Evolutionary conservation across 208 protist species (phyloP), one percentile per base, ranked within the genome.

Genomic region (Crithidia brevicula): DNA sequence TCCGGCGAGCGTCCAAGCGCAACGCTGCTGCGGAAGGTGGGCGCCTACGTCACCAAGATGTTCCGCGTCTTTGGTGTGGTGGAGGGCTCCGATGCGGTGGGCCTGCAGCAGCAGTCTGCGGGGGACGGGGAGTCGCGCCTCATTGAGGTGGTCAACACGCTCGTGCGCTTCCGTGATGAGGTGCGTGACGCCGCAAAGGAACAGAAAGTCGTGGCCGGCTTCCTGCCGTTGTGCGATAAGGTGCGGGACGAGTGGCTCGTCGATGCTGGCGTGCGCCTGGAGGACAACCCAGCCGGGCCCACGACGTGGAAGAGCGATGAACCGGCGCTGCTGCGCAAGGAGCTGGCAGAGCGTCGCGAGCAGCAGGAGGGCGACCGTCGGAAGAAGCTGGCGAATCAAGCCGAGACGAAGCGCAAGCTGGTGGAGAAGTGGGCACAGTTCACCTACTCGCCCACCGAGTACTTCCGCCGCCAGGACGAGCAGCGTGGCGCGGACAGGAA

Each of bases 21-120:
- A 31, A 89, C 85, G 22, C 78, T 99, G 22, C 45, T 98, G 38
- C 68, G 74, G 18, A 87, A 93, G 45, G 72, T 95, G 0, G 89
- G 78, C 34, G 60, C 57, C 49, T 98, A 98, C 72, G 66, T 98
- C 9, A 98, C 95, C 16, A 67, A 79, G 28, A 97, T 99, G 47
- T 82, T 99, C 28, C 77, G 81, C 18, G 74, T 98, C 13, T 98
- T 99, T 47, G 97, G 98, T 58, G 79, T 98, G 10, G 78, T 93
- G 5, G 82, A 92, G 27, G 90, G 88, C 13, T 85, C 73, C 16
- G 90, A 96, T 63, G 50, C 30, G 11, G 78, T 96, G 28, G 90
- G 90, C 4, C 81, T 94, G 38, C 62, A 60, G 45, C 53, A 65
- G 40, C 59, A 63, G 52, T 61, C 67, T 36, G 72, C 58, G 13